Percentiles rank a stretch among this genome's conserved stretches.
Conservation (phyloP, 1,284 basidiomycete genomes). For the Retiboletus flavoniger region DNA sequence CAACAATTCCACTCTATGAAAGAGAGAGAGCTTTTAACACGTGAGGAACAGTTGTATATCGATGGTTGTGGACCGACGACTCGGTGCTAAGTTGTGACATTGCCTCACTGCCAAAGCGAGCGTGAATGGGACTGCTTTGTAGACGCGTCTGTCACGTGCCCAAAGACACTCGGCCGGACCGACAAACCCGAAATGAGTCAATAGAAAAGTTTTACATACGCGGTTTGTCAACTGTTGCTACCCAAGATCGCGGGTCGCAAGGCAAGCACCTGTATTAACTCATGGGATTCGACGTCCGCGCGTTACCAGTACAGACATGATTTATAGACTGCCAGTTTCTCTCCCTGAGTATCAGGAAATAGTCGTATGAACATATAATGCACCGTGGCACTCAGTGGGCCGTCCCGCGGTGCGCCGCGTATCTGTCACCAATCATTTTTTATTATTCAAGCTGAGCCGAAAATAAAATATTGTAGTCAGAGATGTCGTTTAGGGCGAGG, state of each 20-base stretch:
- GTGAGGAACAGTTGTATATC: constrained; percentile 1
- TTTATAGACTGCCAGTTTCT: too few species aligned
- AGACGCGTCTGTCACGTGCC: constrained; percentile 22
- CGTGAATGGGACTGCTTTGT: neutral
- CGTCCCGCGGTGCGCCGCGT: too few species aligned
- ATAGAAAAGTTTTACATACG: too few species aligned
- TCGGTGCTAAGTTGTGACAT: neutral
- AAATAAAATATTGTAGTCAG: neutral
- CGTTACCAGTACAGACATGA: too few species aligned
- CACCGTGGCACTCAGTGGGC: neutral
- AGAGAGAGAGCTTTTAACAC: neutral
- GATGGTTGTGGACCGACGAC: constrained; percentile 9
- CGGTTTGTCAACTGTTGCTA: too few species aligned
- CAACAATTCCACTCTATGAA: neutral
- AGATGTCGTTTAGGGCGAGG: neutral
- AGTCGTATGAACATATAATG: neutral
- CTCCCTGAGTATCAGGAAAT: neutral
- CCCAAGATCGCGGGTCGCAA: too few species aligned
- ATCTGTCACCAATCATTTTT: neutral
- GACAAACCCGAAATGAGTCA: too few species aligned
- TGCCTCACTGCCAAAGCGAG: constrained; percentile 9
- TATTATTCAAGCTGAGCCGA: neutral
- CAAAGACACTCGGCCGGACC: too few species aligned
- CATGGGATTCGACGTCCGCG: neutral
- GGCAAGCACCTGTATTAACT: too few species aligned